Evolutionary conservation across 2,329 filamentous ascomycete species (phyloP), one percentile per base, ranked within the genome.

Genomic region (Alternaria sp.): DNA sequence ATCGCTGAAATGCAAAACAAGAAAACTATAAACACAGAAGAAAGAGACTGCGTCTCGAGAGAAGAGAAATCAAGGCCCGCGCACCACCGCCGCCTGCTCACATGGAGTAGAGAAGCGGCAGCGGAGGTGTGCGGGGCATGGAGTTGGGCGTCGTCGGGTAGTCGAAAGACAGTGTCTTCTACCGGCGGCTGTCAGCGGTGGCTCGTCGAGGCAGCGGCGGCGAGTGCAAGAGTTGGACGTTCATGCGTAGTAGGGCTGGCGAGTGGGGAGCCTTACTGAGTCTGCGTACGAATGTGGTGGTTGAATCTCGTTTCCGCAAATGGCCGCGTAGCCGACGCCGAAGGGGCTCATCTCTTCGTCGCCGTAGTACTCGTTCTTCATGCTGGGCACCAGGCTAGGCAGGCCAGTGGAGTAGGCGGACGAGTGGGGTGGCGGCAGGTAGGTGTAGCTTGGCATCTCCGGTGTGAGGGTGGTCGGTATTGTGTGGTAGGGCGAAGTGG

Each of bases 161-260:
- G 55, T 71, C 69, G 72, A 93, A 87, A 76, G 91, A 89, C 82
- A 91, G 91, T 43, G 60, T 62, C 80, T 91, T 93, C 91, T 93
- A 71, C 77, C 75, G 68, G 59, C 70, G 69, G 66, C 69, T 72
- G 77, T 80, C 77, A 80, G 77, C 72, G 71, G 66, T 69, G 72
- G 74, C 68, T 74, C 73, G 74, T 74, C 69, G 69, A 71, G 66
- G 60, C 65, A 68, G 60, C 67, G 64, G 68, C 67, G 64, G 67
- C 55, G 63, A 58, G 50, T 62, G 64, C 52, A 74, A 74, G 71
- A 74, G 74, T 54, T 71, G 69, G 69, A 62, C 59, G 60, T 69
- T 69, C 65, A 78, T 69, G 77, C 74, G 72, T 76, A 79, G 68
- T 79, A 79, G 63, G 73, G 67, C 69, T 79, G 77, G 69, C 76